A percentile compares a stretch with the other conserved stretches of the same genome.
Conservation (phyloP, 805 yeast genomes). For the Candida germanica region DNA sequence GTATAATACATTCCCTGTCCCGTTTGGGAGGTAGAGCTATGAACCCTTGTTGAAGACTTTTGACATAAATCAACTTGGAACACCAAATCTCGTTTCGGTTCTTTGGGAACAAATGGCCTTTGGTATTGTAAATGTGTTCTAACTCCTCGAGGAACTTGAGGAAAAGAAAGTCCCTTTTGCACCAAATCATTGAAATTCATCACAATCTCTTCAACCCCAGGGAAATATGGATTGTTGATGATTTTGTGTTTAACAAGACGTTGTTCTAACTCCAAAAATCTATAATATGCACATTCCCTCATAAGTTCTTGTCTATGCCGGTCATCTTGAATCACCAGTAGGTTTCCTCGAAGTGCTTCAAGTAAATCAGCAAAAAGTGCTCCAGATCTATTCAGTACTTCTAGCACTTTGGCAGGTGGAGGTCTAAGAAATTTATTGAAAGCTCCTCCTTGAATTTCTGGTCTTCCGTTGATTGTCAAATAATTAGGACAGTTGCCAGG, state of each 20-base stretch:
- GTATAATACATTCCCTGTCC: slow-evolving; percentile 19
- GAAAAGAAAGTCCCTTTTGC: slow-evolving; percentile 9
- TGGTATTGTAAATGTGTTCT: slow-evolving; percentile 34
- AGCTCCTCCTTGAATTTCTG: slow-evolving; percentile 44
- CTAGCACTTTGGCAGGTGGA: slow-evolving; percentile 67
- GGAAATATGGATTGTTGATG: slow-evolving; percentile 46
- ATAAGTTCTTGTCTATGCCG: slow-evolving; percentile 55
- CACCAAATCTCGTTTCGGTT: slow-evolving; percentile 29
- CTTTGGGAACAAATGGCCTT: slow-evolving; percentile 32
- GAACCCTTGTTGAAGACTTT: slow-evolving; percentile 11
- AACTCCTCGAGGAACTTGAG: slow-evolving; percentile 21
- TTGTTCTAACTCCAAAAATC: slow-evolving; percentile 75
- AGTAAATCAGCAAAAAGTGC: slow-evolving; percentile 54
- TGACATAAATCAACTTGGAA: slow-evolving; percentile 26
- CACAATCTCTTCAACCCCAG: slow-evolving; percentile 51
- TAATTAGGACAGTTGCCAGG: slow-evolving; percentile 78
- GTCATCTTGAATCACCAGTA: slow-evolving; percentile 46
- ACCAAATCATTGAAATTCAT: slow-evolving; percentile 42
- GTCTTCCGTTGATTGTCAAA: slow-evolving; percentile 60
- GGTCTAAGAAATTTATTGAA: slow-evolving; percentile 57
- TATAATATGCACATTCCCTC: slow-evolving; percentile 72
- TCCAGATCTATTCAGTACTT: slow-evolving; percentile 50
- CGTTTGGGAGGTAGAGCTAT: not conserved
- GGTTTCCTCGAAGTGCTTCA: slow-evolving; percentile 53
- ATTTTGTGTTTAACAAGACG: slow-evolving; percentile 53